Conservation (phyloP, 208 protist genomes). For the Leishmania aethiopica region DNA sequence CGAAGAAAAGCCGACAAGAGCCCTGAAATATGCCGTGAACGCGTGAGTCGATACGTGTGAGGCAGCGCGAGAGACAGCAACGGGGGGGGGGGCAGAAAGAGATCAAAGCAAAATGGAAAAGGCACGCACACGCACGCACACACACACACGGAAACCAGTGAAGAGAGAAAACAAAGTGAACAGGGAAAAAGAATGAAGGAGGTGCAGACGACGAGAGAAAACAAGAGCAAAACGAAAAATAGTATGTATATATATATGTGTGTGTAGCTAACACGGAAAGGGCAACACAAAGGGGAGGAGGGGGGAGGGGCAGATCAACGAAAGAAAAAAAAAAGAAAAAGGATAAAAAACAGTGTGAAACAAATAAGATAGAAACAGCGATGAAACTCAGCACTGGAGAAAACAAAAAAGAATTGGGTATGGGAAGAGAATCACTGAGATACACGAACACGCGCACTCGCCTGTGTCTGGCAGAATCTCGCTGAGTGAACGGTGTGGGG, state of each 20-base stretch:
- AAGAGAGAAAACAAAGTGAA: not conserved
- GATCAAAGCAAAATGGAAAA: not conserved
- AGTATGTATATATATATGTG: not conserved
- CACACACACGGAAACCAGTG: not conserved
- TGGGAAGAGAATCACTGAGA: not conserved
- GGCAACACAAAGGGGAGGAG: not conserved
- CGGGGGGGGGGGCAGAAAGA: not conserved
- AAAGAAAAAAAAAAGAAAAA: not conserved
- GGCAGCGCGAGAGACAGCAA: not conserved
- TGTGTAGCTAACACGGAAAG: not conserved
- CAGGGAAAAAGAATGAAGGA: not conserved
- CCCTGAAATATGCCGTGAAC: not conserved
- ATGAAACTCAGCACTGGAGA: slow-evolving; percentile 11
- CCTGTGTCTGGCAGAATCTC: not conserved
- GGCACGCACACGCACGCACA: not conserved
- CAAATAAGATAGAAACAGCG: slow-evolving; percentile 15
- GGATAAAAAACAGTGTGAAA: slow-evolving; percentile 14
- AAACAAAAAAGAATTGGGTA: slow-evolving; percentile 19
- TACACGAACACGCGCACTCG: not conserved
- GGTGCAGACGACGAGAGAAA: not conserved
- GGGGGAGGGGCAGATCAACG: not conserved
- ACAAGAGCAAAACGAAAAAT: not conserved
- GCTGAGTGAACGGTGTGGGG: not conserved
- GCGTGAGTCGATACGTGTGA: not conserved
- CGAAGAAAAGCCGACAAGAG: not conserved